Conservation (phyloP, 768 basidiomycete genomes). For the Dacryopinax primogenitus region DNA sequence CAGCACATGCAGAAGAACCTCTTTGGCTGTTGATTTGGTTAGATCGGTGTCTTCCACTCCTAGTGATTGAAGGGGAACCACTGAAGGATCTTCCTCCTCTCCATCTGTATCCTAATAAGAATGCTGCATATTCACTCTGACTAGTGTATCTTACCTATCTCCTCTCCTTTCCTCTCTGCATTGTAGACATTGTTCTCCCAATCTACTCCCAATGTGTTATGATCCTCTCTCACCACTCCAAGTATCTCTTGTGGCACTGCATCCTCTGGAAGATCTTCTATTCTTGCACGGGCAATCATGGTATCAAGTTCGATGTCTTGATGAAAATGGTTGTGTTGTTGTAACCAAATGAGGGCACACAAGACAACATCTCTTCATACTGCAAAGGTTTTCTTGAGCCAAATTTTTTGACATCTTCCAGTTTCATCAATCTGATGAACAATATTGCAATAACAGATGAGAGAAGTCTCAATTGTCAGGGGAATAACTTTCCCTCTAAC, state of each 20-base stretch:
- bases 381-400: constrained; percentile 25
- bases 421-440: constrained; percentile 26
- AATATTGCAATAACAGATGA: constrained; percentile 28
- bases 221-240: constrained; percentile 16
- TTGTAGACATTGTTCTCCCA: constrained; percentile 27
- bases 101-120: too few relatives aligned
- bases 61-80: constrained; percentile 23
- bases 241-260: constrained; percentile 27
- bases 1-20: constrained; percentile 25
- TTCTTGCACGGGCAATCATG: constrained; percentile 9
- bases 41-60: constrained; percentile 26
- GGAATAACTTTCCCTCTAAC: constrained; percentile 29
- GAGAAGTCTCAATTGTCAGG: constrained; percentile 23
- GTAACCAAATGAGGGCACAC: constrained; percentile 29
- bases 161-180: constrained; percentile 12
- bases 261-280: constrained; percentile 24
- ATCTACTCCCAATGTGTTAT: constrained; percentile 15
- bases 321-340: constrained; percentile 29
- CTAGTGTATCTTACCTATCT: neutral
- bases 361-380: constrained; percentile 26
- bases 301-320: constrained; percentile 22
- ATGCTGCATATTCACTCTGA: too few relatives aligned
- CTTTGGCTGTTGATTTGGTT: constrained; percentile 15
- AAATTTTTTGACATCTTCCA: constrained; percentile 20
- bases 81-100: constrained; percentile 12